These are phyloP conservation scores for Yamadazyma taylorii DNA, from an alignment of 1,139 yeast species.

Conservation along the genomic window DNA sequence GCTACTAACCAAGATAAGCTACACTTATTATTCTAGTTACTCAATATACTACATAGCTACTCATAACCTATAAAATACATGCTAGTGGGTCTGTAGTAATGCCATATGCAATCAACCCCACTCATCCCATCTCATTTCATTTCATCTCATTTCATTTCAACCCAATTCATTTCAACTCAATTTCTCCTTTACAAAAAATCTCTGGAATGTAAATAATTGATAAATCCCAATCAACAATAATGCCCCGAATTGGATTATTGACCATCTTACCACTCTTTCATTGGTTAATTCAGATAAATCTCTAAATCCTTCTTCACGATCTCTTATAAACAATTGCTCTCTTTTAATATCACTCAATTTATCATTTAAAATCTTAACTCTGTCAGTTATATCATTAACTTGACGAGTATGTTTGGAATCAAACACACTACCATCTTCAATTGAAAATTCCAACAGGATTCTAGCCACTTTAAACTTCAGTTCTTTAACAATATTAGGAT, in stretches of 20 bases:
- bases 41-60: no score
- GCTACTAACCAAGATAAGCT: no score
- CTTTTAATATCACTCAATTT: constrained; percentile 58
- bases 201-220: constrained; percentile 63
- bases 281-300: constrained; percentile 68
- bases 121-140: no score
- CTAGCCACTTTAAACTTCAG: constrained; percentile 55
- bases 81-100: no score
- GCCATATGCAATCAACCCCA: no score
- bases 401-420: constrained; percentile 53
- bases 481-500: constrained; percentile 17
- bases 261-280: constrained; percentile 65
- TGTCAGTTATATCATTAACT: constrained; percentile 50
- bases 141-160: no score
- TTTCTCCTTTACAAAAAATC: constrained; percentile 65
- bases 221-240: constrained; percentile 61
- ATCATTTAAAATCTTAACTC: constrained; percentile 51
- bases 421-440: constrained; percentile 52
- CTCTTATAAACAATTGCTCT: constrained; percentile 67
- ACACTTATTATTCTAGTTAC: no score
- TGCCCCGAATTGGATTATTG: constrained; percentile 58
- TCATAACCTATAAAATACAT: no score
- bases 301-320: constrained; percentile 67
- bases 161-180: constrained; percentile 17
- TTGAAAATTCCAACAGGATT: constrained; percentile 50